Evolutionary conservation across 805 yeast species (phyloP), one percentile per base, ranked within the genome.

Genomic region (Candida takata): DNA sequence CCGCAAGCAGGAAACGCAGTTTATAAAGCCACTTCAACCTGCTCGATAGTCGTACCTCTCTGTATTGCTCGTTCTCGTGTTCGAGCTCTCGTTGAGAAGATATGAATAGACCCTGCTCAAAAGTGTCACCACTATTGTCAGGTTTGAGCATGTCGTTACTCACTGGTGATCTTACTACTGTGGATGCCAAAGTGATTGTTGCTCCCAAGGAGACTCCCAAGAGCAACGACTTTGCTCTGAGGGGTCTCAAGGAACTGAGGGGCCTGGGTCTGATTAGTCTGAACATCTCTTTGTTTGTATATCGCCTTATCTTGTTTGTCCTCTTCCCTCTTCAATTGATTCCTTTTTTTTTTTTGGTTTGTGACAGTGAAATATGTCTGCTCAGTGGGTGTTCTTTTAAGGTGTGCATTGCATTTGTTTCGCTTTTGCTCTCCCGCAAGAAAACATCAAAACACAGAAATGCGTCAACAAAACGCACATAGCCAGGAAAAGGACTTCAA

Each of bases 71-170:
- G 18, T 57, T 57, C 31, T 68, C 70, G 3, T 59, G 60, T 10
- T 53, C 52, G 27, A 71, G 62, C 49, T 82, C 86, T 14, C 57
- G 55, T 44, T 77, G 79, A 0, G 88, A 81, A 0, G 84, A 65
- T 10, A 59, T 38, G 52, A 65, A 83, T 3, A 83, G 62, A 1
- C 84, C 84, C 65, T 69, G 68, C 52, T 83, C 92, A 57, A 66
- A 80, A 0, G 94, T 83, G 25, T 77, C 83, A 4, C 77, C 77
- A 1, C 47, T 50, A 2, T 65, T 52, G 38, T 65, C 72, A 0
- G 83, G 61, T 5, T 31, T 41, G 17, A 37, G 31, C 16, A 39
- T 39, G 24, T 42, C 46, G 24, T 42, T 42, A 26, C 31, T 27
- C 12, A 34, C 15, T 11, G 35, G 35, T 12, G 27, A 8, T n/a